A percentile compares a stretch with the other conserved stretches of the same genome.
These are phyloP conservation scores for Skeletonema costatum DNA, from an alignment of 108 stramenopile genomes.

Conservation along the genomic window DNA sequence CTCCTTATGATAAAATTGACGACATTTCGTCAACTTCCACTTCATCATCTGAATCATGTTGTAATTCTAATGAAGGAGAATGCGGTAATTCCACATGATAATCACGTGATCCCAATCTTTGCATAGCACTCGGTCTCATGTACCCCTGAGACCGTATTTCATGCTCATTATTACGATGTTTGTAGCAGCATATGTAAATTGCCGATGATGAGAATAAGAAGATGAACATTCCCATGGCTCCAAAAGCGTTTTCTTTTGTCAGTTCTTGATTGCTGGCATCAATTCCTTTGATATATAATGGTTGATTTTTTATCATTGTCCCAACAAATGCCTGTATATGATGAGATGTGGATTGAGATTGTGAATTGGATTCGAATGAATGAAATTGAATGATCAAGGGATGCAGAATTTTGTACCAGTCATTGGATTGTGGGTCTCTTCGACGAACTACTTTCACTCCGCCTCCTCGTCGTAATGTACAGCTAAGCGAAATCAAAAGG, in stretches of 20 bases:
- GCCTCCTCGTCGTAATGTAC: not conserved
- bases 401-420: not conserved
- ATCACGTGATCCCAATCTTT: conserved; percentile 15
- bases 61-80: conserved; percentile 4
- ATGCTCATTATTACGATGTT: conserved; percentile 28
- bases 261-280: conserved; percentile 58
- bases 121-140: conserved; percentile 29
- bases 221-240: conserved; percentile 80
- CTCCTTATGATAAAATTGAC: not conserved
- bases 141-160: conserved; percentile 35
- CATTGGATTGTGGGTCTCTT: not conserved
- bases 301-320: conserved; percentile 70
- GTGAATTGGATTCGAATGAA: not conserved
- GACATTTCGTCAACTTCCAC: conserved; percentile 3
- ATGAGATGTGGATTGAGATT: not conserved
- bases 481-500: not conserved
- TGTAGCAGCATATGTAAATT: conserved; percentile 40
- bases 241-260: conserved; percentile 75
- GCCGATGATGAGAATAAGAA: conserved; percentile 55
- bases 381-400: not conserved
- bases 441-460: not conserved
- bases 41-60: conserved; percentile 18
- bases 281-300: conserved; percentile 82
- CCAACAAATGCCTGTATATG: conserved; percentile 46
- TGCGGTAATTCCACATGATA: conserved; percentile 36